These are phyloP conservation scores for Gastrodia elata DNA, from an alignment of 106 monocot species.

Conservation along the genomic window DNA sequence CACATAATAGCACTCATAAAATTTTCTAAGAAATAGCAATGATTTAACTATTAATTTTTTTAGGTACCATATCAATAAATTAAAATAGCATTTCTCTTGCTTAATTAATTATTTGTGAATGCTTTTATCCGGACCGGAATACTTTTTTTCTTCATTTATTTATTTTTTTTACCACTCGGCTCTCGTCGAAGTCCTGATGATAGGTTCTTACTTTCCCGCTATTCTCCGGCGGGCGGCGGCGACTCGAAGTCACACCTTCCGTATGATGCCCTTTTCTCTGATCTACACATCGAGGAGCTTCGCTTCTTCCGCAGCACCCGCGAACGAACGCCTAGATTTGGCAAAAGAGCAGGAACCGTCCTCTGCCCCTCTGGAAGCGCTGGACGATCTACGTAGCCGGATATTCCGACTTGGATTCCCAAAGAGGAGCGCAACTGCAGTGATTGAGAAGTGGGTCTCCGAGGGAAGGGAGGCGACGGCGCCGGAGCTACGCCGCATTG, in stretches of 20 bases:
- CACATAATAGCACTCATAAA: too few relatives aligned
- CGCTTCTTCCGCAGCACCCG: conserved; percentile 9
- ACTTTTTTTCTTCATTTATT: too few relatives aligned
- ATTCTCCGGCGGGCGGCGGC: conserved; percentile 8
- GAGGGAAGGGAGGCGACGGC: conserved; percentile 43
- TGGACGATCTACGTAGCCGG: conserved; percentile 36
- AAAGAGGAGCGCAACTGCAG: conserved; percentile 52
- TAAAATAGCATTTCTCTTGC: too few relatives aligned
- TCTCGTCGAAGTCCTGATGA: not conserved
- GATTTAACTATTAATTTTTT: too few relatives aligned
- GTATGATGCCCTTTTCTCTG: not conserved
- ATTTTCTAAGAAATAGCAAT: too few relatives aligned
- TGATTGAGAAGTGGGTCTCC: conserved; percentile 53
- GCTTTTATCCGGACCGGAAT: too few relatives aligned
- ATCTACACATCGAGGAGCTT: conserved; percentile 9
- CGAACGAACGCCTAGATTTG: not conserved
- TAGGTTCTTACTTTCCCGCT: conserved; percentile 8
- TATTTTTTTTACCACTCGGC: not conserved
- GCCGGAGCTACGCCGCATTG: conserved; percentile 48
- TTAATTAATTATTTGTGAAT: too few relatives aligned
- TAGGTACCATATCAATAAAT: too few relatives aligned
- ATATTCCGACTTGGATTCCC: conserved; percentile 69
- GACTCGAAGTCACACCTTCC: not conserved
- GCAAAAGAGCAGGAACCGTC: conserved; percentile 1
- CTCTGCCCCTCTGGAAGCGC: not conserved